Percentiles rank a stretch among this genome's conserved stretches.
These are phyloP conservation scores for Pseudocercospora musae DNA, from an alignment of 2,329 filamentous ascomycete species.

Conservation along the genomic window DNA sequence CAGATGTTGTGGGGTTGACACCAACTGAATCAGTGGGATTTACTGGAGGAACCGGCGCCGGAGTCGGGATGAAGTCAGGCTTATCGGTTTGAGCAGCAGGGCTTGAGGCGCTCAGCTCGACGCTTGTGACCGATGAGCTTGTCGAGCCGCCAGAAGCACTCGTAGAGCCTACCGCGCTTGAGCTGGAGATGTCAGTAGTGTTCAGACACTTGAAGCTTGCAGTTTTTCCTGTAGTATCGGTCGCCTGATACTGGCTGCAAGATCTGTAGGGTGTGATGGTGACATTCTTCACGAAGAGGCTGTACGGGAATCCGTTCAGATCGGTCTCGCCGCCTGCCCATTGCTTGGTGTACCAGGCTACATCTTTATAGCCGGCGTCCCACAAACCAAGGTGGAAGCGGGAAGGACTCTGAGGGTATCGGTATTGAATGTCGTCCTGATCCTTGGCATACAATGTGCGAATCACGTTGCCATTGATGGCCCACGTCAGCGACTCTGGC, in stretches of 20 bases:
- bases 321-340: constrained; percentile 18
- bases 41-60: not conserved
- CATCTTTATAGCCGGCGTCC: constrained; percentile 12
- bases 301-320: constrained; percentile 12
- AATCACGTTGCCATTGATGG: constrained; percentile 52
- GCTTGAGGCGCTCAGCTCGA: not conserved
- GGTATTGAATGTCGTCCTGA: constrained; percentile 9
- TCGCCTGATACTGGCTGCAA: constrained; percentile 10
- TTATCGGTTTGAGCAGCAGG: not conserved
- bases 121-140: not conserved
- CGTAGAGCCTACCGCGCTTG: not conserved
- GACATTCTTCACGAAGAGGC: constrained; percentile 12
- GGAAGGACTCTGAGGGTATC: constrained; percentile 22
- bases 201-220: constrained; percentile 12
- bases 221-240: constrained; percentile 11
- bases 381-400: constrained; percentile 21
- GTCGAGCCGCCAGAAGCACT: not conserved
- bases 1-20: not conserved
- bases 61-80: not conserved
- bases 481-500: constrained; percentile 60
- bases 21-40: not conserved
- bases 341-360: constrained; percentile 6
- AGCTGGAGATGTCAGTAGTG: not conserved
- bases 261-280: constrained; percentile 9
- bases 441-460: constrained; percentile 41